Evolutionary conservation across 768 basidiomycete genomes (phyloP).

Genomic region (Termitomyces sp.): DNA sequence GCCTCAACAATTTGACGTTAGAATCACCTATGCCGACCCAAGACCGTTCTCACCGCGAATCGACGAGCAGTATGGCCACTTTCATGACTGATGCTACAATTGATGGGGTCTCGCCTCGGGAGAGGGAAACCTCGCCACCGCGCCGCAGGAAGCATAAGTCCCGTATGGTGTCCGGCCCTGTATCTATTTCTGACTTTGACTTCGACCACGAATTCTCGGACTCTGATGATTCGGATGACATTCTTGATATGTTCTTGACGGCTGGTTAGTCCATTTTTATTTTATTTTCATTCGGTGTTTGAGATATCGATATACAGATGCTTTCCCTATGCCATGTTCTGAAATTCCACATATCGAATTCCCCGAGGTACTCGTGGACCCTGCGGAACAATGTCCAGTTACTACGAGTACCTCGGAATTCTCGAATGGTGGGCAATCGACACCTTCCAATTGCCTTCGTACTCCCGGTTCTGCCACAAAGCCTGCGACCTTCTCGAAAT

Average conservation of each 20-base stretch:
- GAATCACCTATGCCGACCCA: slow-evolving; percentile 19
- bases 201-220: slow-evolving; percentile 35
- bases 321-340: slow-evolving; percentile 36
- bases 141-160: slow-evolving; percentile 9
- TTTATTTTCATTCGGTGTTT: not conserved
- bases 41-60: slow-evolving; percentile 30
- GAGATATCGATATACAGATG: slow-evolving; percentile 20
- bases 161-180: slow-evolving; percentile 24
- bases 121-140: slow-evolving; percentile 5
- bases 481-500: slow-evolving; percentile 22
- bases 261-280: slow-evolving; percentile 21
- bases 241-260: slow-evolving; percentile 23
- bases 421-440: slow-evolving; percentile 3
- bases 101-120: slow-evolving; percentile 47
- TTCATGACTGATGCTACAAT: slow-evolving; percentile 51
- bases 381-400: slow-evolving; percentile 8
- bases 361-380: slow-evolving; percentile 25
- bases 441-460: not conserved
- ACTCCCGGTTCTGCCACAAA: slow-evolving; percentile 14
- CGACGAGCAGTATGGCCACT: slow-evolving; percentile 50
- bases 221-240: slow-evolving; percentile 24
- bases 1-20: slow-evolving; percentile 27
- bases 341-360: slow-evolving; percentile 23
- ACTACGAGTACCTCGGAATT: slow-evolving; percentile 5
- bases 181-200: slow-evolving; percentile 36